Evolutionary conservation across 2,329 filamentous ascomycete genomes (phyloP), one percentile per base, ranked within the genome.

Genomic region (Septoria linicola): DNA sequence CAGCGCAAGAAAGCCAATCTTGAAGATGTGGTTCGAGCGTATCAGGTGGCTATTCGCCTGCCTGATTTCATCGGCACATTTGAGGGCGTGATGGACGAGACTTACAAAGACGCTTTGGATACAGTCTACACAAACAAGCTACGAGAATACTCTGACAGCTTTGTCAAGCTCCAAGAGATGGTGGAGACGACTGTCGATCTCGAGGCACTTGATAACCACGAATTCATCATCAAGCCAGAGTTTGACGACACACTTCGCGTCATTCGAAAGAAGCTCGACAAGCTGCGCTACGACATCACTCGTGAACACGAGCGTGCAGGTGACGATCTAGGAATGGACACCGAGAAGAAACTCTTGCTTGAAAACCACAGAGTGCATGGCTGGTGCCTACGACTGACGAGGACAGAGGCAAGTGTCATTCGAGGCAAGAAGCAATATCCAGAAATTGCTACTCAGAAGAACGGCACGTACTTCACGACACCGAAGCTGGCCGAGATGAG

Each of bases 191-290:
- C 95, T 0, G 91, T 99, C 11, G 93, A 99, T 65, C 81, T 99
- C 0, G 89, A 96, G 51, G 93, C 93, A 2, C 81, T 99, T 8
- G 92, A 99, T 64, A 90, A 93, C 60, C 93, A 99, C 66, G 93
- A 99, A 68, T 99, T 95, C 72, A 92, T 96, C 63, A 99, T 99
- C 79, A 99, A 97, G 72, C 88, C 95, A 1, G 93, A 99, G 66
- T 99, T 96, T 59, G 93, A 99, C 64, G 90, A 96, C 52, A 81
- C 84, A 48, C 76, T 99, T 31, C 83, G 87, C 14, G 83, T 88
- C n/a, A 95, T 99, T 61, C 84, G 89, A 45, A 91, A 88, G 73
- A 93, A 92, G 67, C 82, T 99, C 1, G 92, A 97, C 66, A 89
- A 85, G 65, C 75, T 96, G 21, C 85, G 85, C 57, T 76, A 83